phyloP scores from a whole-genome alignment of 2,329 filamentous ascomycete species.

The Aspergillus flavus region DNA sequence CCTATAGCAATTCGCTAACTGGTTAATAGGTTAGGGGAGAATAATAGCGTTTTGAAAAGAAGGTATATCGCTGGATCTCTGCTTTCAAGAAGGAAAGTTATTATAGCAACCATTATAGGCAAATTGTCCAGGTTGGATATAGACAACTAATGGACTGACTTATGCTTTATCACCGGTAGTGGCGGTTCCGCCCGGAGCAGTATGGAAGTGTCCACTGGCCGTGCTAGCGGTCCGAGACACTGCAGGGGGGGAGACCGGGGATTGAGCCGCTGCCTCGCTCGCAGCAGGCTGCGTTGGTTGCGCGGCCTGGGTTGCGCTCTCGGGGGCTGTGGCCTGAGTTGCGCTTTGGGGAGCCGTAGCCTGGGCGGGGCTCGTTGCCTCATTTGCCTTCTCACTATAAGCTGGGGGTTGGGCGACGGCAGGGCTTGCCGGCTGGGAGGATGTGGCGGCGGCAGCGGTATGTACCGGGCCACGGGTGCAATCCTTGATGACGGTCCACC shows the following conservation, averaged over 20 bases:
- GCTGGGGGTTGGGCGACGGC: conserved; percentile 25
- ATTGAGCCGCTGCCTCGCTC: not conserved
- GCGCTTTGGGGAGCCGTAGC: not conserved
- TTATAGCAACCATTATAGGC: not conserved
- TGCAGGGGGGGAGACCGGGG: conserved; percentile 10
- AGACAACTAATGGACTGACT: not conserved
- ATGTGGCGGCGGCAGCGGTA: conserved; percentile 14
- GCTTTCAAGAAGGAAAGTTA: not conserved
- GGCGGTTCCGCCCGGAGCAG: conserved; percentile 7
- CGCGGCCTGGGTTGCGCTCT: not conserved
- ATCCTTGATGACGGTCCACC: conserved; percentile 71
- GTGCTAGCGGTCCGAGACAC: conserved; percentile 15
- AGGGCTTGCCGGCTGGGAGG: conserved; percentile 18
- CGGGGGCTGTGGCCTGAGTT: not conserved
- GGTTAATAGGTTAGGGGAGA: not conserved
- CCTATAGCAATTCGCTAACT: not conserved
- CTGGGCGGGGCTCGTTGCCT: conserved; percentile 7
- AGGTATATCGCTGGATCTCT: conserved; percentile 4
- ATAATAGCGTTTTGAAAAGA: not conserved
- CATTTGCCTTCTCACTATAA: conserved; percentile 29
- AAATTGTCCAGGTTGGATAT: not conserved
- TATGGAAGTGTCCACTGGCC: conserved; percentile 1
- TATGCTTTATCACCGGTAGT: conserved; percentile 13
- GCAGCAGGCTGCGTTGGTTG: not conserved
- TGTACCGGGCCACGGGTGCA: conserved; percentile 23